Conservation (phyloP, 2,329 filamentous ascomycete genomes). For the Colletotrichum horii region DNA sequence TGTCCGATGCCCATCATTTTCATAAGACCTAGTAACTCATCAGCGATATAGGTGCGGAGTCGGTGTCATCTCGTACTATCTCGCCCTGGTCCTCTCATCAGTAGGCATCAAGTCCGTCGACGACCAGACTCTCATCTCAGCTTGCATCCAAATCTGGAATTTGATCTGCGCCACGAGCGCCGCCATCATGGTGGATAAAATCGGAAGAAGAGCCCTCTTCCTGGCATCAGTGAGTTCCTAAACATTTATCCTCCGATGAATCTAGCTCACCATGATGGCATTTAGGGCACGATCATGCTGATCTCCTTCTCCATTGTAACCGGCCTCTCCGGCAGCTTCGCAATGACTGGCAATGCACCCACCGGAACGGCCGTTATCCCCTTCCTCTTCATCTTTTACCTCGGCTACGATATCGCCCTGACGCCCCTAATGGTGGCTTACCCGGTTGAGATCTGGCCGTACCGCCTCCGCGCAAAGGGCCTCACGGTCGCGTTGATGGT, state of each 20-base stretch:
- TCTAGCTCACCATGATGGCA: neutral
- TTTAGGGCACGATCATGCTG: neutral
- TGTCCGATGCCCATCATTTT: rapidly evolving
- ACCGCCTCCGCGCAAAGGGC: neutral
- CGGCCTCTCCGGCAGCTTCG: neutral
- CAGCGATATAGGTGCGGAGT: neutral
- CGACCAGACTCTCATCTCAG: neutral
- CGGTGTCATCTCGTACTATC: neutral
- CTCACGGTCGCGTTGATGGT: neutral
- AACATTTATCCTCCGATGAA: slow-evolving; percentile 12
- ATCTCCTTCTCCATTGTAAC: neutral
- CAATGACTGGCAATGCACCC: neutral
- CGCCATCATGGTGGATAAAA: rapidly evolving
- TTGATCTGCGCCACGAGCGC: neutral
- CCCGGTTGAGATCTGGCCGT: neutral
- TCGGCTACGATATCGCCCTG: neutral
- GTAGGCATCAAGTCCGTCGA: neutral
- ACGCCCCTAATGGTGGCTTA: neutral
- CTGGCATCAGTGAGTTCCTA: neutral
- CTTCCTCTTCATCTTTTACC: neutral
- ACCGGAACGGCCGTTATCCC: neutral
- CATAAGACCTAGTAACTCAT: neutral
- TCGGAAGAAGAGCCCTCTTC: neutral
- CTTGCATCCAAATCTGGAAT: neutral
- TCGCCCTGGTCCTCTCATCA: slow-evolving; percentile 23